These are phyloP conservation scores for Heritiera fomes DNA, from an alignment of 345 rosid species.

Conservation along the genomic window DNA sequence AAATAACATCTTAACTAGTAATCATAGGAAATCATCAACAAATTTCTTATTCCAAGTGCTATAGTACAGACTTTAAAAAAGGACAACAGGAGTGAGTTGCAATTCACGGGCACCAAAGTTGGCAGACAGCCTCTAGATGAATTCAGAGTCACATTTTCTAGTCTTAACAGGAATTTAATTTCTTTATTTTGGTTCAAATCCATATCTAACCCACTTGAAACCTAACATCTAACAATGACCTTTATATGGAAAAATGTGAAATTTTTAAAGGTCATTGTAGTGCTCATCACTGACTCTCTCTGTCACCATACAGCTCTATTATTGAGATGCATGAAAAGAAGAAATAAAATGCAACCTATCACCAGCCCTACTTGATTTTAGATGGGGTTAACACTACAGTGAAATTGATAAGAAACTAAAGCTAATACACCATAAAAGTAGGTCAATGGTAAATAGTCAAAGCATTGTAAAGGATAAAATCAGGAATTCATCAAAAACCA, in stretches of 20 bases:
- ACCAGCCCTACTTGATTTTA: neutral
- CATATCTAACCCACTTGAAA: conserved; percentile 1
- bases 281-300: conserved; percentile 27
- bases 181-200: neutral
- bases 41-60: neutral
- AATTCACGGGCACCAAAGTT: neutral
- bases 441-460: conserved; percentile 36
- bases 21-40: neutral
- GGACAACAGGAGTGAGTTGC: neutral
- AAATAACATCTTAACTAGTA: neutral
- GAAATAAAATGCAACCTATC: conserved; percentile 41
- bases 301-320: conserved; percentile 41
- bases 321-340: conserved; percentile 47
- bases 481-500: conserved; percentile 24
- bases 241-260: conserved; percentile 10
- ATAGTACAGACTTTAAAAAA: neutral
- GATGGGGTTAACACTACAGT: conserved; percentile 2
- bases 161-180: neutral
- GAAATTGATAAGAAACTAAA: conserved; percentile 15
- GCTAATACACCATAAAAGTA: conserved; percentile 21
- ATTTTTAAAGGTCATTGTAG: conserved; percentile 33
- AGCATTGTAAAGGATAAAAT: conserved; percentile 25
- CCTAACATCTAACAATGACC: neutral
- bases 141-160: neutral
- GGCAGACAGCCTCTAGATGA: neutral